Base-by-base conservation (phyloP, 179 eudicot genomes). In the Dionaea muscipula region DNA sequence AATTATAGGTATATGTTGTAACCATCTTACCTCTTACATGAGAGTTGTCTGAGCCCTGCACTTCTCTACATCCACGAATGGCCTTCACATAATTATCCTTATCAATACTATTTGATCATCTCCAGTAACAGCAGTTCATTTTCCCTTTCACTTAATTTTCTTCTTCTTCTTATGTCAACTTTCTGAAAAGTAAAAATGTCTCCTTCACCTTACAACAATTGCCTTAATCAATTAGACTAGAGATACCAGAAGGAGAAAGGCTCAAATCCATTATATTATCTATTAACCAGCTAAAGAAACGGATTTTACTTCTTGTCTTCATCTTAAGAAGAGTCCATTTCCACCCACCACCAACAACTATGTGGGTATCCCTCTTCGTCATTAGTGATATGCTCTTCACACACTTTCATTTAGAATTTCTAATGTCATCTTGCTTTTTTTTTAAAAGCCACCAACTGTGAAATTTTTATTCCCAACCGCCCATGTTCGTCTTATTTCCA, bases 161-260 rank as follows among this genome's bases (percentile, higher is more conserved):
- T 76, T 75, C 77, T 33, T 84, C 85, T 51, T 65, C 76, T 61
- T 76, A 91, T 70, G 78, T 68, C 35, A 80, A 63, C 73, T 82
- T 80, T 67, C 94, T 72, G 62, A 78, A 86, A 26, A 73, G 62
- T 31, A 84, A 68, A 21, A 86, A 69, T 18, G 78, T 72, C 53
- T 86, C 95, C 59, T 82, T 71, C 39, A 83, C 94, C 75, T 66
- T 76, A 51, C 63, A 59, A 11, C 94, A 85, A 60, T 65, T 67
- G 53, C 74, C 72, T 55, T 65, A 68, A 46, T 53, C 57, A 50
- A 62, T 51, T 7, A 81, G 71, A 55, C 62, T 61, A 26, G 64
- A 60, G 47, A 70, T 72, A 53, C 78, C 83, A 63, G 68, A 76
- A 47, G 75, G 78, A 65, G 72, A 80, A 17, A 76, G 63, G 43